Evolutionary conservation across 805 yeast species (phyloP).

Genomic region (Metahyphopichia silvanorum): DNA sequence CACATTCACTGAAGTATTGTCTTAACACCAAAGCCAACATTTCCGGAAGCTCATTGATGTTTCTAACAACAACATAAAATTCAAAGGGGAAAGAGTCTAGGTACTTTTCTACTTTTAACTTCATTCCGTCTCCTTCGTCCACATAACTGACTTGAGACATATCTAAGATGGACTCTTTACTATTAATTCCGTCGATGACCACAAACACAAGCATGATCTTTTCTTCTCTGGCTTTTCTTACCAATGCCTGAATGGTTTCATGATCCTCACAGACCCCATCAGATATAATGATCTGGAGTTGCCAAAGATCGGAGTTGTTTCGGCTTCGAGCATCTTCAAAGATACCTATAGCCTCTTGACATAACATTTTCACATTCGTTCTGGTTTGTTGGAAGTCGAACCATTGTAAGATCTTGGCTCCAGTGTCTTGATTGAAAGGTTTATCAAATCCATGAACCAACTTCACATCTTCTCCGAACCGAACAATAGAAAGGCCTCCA

Average conservation of each 20-base stretch:
- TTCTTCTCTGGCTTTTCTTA: conserved; percentile 87
- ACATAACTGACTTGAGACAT: conserved; percentile 89
- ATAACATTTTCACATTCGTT: conserved; percentile 78
- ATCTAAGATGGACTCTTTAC: conserved; percentile 84
- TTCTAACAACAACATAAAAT: conserved; percentile 88
- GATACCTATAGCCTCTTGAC: conserved; percentile 65
- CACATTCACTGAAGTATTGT: conserved; percentile 79
- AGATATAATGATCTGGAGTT: conserved; percentile 84
- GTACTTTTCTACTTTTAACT: conserved; percentile 75
- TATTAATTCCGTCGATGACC: conserved; percentile 82
- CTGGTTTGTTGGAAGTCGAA: conserved; percentile 86
- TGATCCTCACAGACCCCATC: conserved; percentile 99
- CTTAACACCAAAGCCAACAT: conserved; percentile 86
- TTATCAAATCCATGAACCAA: conserved; percentile 88
- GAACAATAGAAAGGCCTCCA: conserved; percentile 86
- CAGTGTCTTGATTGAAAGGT: conserved; percentile 81
- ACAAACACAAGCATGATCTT: conserved; percentile 94
- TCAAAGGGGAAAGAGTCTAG: conserved; percentile 96
- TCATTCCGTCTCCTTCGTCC: conserved; percentile 57
- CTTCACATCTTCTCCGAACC: conserved; percentile 81
- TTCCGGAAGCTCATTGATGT: conserved; percentile 85
- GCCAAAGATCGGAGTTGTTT: conserved; percentile 73
- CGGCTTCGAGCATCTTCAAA: conserved; percentile 58
- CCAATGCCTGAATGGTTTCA: conserved; percentile 73
- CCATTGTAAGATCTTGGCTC: conserved; percentile 80